Evolutionary conservation across 768 basidiomycete genomes (phyloP), one percentile per base, ranked within the genome.

Genomic region (Nidula microcarpa): DNA sequence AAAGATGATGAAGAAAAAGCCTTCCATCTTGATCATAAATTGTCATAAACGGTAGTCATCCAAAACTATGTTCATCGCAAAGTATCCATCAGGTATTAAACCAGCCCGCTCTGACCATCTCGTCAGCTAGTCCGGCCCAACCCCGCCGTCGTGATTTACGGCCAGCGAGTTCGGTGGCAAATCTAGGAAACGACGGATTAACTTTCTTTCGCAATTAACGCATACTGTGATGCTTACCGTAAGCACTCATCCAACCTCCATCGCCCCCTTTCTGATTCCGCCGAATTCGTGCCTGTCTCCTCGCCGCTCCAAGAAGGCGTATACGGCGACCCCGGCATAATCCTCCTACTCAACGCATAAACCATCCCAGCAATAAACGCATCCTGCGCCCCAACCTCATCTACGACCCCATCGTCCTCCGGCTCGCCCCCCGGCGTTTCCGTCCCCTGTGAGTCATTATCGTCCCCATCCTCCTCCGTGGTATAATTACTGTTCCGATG

Each of bases 331-430:
- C 91, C 89, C 33, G 91, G 91, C 46, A 85, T 69, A 50, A 91
- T 70, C 44, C 82, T 76, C 58, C 89, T 72, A 52, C 85, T 91
- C 58, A 94, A 64, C 0, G 90, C 82, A 66, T 82, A 93, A 51
- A 94, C 87, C 89, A 94, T 92, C 6, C 90, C 91, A 0, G 87
- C 85, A n/a, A 91, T 80, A 59, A 91, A 91, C 3, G 89, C 90
- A 53, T 89, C 86, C 58, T 91, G 87, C 1, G 87, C 85, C 1
- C 89, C 89, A 8, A 85, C 79, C 58, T 91, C 89, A 61, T 91
- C 90, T 6, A 84, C 70, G 2, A 79, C 68, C 23, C 72, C 74
- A 14, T 75, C 77, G 45, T 72, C 71, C 3, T 60, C 63, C 7
- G 71, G 69, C 46, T 68, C 62, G 23, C 69, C 63, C 33, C 65